Percentiles rank a stretch among this genome's conserved stretches.
Conservation (phyloP, 345 rosid genomes). For the Raphanus raphanistrum region DNA sequence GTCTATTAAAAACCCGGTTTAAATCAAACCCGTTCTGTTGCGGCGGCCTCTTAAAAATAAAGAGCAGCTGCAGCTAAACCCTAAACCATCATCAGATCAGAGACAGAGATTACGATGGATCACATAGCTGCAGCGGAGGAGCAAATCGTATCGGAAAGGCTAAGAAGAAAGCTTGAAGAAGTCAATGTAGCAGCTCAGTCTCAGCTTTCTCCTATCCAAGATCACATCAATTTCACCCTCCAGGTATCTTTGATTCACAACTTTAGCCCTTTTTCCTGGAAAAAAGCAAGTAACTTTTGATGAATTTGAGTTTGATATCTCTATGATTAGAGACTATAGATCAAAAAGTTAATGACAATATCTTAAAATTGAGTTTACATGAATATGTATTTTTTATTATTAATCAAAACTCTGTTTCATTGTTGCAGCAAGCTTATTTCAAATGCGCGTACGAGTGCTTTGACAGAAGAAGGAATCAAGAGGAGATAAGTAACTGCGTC, state of each 20-base stretch:
- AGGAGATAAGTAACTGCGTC: slow-evolving; percentile 75
- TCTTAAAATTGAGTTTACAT: neutral
- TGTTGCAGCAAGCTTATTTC: slow-evolving; percentile 91
- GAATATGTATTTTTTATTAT: no score
- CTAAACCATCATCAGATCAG: slow-evolving; percentile 15
- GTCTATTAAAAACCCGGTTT: slow-evolving; percentile 2
- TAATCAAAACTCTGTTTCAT: neutral
- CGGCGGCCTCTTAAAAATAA: neutral
- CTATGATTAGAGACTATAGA: neutral
- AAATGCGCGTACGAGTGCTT: slow-evolving; percentile 37
- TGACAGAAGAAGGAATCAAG: slow-evolving; percentile 50
- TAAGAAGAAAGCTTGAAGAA: slow-evolving; percentile 63
- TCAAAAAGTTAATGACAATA: neutral
- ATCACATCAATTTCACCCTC: slow-evolving; percentile 87
- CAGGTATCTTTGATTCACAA: slow-evolving; percentile 52
- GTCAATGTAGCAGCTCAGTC: slow-evolving; percentile 73
- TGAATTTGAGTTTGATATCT: neutral
- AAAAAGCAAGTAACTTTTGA: neutral
- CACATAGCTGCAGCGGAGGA: slow-evolving; percentile 64
- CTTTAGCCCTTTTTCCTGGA: slow-evolving; percentile 12
- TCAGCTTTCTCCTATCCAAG: slow-evolving; percentile 78
- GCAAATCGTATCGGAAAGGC: slow-evolving; percentile 64
- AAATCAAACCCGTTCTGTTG: neutral
- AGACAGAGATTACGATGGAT: slow-evolving; percentile 50
- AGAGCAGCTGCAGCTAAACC: slow-evolving; percentile 23